Conservation (phyloP, 257 asterid genomes). For the Haberlea rhodopensis region DNA sequence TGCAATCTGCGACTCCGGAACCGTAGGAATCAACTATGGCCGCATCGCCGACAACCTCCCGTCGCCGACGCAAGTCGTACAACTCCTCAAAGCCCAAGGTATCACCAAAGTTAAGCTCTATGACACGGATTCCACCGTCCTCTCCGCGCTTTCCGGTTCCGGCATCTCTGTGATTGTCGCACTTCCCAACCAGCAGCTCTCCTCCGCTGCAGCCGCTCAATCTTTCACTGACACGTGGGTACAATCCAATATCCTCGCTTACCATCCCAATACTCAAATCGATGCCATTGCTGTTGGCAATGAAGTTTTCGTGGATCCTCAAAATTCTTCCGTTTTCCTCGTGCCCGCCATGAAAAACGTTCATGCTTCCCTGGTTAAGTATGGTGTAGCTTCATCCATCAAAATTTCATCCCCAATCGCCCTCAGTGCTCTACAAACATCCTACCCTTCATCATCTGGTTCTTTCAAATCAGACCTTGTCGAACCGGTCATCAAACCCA, state of each 20-base stretch:
- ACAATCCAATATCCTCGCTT: slow-evolving; percentile 50
- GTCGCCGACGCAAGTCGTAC: slow-evolving; percentile 57
- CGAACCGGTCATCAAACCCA: slow-evolving; percentile 77
- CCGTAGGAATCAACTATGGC: slow-evolving; percentile 78
- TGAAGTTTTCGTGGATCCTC: slow-evolving; percentile 68
- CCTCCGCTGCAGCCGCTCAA: slow-evolving; percentile 57
- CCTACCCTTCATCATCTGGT: slow-evolving; percentile 87
- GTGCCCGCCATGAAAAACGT: slow-evolving; percentile 88
- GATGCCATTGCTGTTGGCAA: slow-evolving; percentile 84
- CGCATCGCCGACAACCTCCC: slow-evolving; percentile 83
- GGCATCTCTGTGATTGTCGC: slow-evolving; percentile 65
- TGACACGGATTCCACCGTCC: slow-evolving; percentile 70
- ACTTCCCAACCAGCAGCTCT: slow-evolving; percentile 73
- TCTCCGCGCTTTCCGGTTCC: slow-evolving; percentile 66
- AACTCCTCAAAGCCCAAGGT: slow-evolving; percentile 64
- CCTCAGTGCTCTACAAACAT: slow-evolving; percentile 52
- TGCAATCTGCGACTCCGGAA: slow-evolving; percentile 37
- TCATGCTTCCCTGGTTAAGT: slow-evolving; percentile 49
- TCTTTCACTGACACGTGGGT: slow-evolving; percentile 77
- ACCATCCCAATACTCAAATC: slow-evolving; percentile 54
- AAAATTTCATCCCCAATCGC: slow-evolving; percentile 74
- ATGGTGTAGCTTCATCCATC: slow-evolving; percentile 41
- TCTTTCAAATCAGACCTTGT: slow-evolving; percentile 55
- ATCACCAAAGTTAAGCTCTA: slow-evolving; percentile 56
- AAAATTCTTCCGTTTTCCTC: slow-evolving; percentile 52